phyloP scores from a whole-genome alignment of 805 yeast genomes.

The Cyberlindnera galapagoensis region DNA sequence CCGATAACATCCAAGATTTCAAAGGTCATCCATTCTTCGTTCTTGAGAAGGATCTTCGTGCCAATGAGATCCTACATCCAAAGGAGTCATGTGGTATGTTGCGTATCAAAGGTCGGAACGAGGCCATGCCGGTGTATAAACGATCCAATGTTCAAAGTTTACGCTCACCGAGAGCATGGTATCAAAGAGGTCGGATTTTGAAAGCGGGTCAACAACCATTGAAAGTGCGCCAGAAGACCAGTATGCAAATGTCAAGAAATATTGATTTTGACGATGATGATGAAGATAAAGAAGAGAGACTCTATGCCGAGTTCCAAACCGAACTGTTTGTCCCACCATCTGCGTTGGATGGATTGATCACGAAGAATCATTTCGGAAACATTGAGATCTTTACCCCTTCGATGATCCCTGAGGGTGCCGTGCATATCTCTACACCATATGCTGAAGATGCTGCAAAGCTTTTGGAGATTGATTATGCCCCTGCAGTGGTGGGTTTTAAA shows the following conservation, averaged over 20 bases:
- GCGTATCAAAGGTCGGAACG: slow-evolving; percentile 36
- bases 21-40: slow-evolving; percentile 84
- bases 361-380: slow-evolving; percentile 76
- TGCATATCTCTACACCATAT: slow-evolving; percentile 45
- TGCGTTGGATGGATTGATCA: slow-evolving; percentile 51
- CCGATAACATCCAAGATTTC: slow-evolving; percentile 75
- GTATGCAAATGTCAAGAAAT: slow-evolving; percentile 16
- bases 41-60: slow-evolving; percentile 64
- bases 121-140: slow-evolving; percentile 57
- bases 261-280: slow-evolving; percentile 14
- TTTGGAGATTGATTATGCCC: slow-evolving; percentile 71
- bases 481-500: slow-evolving; percentile 84
- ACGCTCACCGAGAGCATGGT: slow-evolving; percentile 82
- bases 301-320: slow-evolving; percentile 79
- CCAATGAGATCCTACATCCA: slow-evolving; percentile 68
- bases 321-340: slow-evolving; percentile 58
- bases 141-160: slow-evolving; percentile 58
- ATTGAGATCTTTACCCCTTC: slow-evolving; percentile 69
- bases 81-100: slow-evolving; percentile 71
- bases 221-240: slow-evolving; percentile 35
- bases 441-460: slow-evolving; percentile 67
- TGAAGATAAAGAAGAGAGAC: slow-evolving; percentile 46
- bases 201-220: slow-evolving; percentile 65
- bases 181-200: slow-evolving; percentile 67
- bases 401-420: slow-evolving; percentile 83